Evolutionary conservation across 768 basidiomycete genomes (phyloP).

Genomic region (Serendipita sp.): DNA sequence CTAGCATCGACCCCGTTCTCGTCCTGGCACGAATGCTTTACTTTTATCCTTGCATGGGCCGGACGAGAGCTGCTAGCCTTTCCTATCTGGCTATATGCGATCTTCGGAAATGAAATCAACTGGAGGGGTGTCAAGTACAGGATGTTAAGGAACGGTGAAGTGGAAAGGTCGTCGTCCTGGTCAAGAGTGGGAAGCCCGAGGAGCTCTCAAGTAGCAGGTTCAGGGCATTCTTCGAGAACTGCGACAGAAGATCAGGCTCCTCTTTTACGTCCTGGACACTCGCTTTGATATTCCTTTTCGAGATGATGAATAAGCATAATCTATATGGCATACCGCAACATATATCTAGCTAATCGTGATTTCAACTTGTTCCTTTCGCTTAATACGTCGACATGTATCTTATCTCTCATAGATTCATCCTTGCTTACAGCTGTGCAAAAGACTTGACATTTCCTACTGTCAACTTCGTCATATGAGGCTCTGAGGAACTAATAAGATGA

Average conservation of each 20-base stretch:
- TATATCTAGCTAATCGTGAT: no score
- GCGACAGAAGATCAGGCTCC: background rate
- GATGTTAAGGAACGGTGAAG: slow-evolving; percentile 60
- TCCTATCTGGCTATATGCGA: slow-evolving; percentile 74
- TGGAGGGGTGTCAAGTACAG: slow-evolving; percentile 80
- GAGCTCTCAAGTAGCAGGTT: no score
- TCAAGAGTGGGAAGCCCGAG: no score
- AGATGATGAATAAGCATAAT: background rate
- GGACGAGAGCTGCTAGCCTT: slow-evolving; percentile 68
- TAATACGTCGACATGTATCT: no score
- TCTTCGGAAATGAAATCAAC: slow-evolving; percentile 62
- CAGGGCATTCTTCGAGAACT: background rate
- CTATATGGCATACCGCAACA: background rate
- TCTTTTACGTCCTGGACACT: background rate
- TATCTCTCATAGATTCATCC: no score
- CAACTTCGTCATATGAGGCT: no score
- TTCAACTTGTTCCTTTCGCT: no score
- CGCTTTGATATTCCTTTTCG: no score
- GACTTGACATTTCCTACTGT: no score
- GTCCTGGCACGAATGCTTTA: slow-evolving; percentile 25
- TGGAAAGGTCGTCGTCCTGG: slow-evolving; percentile 45
- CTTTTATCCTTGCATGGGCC: slow-evolving; percentile 65
- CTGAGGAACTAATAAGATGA: no score
- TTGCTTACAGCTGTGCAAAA: no score
- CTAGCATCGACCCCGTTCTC: slow-evolving; percentile 52